Evolutionary conservation across 768 basidiomycete genomes (phyloP).

Genomic region (Phallus indusiatus): DNA sequence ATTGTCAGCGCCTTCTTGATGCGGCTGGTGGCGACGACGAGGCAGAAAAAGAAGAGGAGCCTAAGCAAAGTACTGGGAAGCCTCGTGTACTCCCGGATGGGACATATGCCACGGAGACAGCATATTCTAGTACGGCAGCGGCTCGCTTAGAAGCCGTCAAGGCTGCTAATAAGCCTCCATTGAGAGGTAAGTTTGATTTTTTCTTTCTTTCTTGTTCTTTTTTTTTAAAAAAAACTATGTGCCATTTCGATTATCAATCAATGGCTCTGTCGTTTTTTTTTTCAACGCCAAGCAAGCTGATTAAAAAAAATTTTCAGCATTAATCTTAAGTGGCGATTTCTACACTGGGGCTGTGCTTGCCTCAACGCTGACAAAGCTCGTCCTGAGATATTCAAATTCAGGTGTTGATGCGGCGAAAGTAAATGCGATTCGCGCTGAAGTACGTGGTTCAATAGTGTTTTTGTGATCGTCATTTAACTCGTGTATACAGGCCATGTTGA

Average conservation of each 20-base stretch:
- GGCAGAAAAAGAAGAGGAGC: slow-evolving; percentile 38
- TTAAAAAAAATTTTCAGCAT: slow-evolving; percentile 33
- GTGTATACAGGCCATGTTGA: slow-evolving; percentile 70
- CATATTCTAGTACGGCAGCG: slow-evolving; percentile 47
- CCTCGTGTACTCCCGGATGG: slow-evolving; percentile 89
- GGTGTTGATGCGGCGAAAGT: slow-evolving; percentile 41
- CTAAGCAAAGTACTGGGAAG: slow-evolving; percentile 38
- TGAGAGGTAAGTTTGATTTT: slow-evolving; percentile 48
- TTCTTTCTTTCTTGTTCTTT: no score
- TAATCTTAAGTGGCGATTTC: slow-evolving; percentile 93
- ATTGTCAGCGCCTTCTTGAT: slow-evolving; percentile 47
- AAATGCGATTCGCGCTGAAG: slow-evolving; percentile 83
- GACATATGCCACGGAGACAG: slow-evolving; percentile 95
- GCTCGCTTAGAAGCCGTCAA: slow-evolving; percentile 74
- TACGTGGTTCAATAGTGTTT: slow-evolving; percentile 19
- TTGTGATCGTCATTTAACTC: background rate
- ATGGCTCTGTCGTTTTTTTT: background rate
- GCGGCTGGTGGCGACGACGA: slow-evolving; percentile 55
- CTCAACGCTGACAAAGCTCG: slow-evolving; percentile 81
- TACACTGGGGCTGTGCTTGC: slow-evolving; percentile 93
- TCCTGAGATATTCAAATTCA: slow-evolving; percentile 59
- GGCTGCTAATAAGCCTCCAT: slow-evolving; percentile 80
- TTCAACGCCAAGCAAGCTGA: background rate
- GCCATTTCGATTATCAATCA: background rate
- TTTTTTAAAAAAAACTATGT: background rate